These are phyloP conservation scores for Lenwebbia sp. DNA, from an alignment of 345 rosid genomes.

Conservation along the genomic window DNA sequence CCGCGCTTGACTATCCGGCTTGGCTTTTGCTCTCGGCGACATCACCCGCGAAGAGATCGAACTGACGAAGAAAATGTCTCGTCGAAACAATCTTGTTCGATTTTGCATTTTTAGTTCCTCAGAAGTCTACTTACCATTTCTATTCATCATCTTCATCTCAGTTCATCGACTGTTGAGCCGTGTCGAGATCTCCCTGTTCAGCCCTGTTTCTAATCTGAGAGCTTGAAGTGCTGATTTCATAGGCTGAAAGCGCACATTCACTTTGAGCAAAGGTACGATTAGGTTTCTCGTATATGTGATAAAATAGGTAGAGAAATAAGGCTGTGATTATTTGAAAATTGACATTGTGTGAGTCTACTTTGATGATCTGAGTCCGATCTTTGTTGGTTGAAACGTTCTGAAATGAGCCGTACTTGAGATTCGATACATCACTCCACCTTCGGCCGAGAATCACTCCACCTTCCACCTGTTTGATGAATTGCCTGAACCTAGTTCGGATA, in stretches of 20 bases:
- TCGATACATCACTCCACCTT: background rate
- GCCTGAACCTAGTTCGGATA: background rate
- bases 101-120: background rate
- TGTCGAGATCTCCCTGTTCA: background rate
- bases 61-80: too few relatives aligned
- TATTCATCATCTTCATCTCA: background rate
- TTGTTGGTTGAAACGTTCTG: background rate
- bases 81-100: background rate
- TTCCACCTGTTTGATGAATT: background rate
- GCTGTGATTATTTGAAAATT: background rate
- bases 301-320: background rate
- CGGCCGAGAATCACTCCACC: background rate
- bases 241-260: background rate
- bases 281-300: background rate
- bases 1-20: too few relatives aligned
- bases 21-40: too few relatives aligned
- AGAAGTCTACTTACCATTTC: background rate
- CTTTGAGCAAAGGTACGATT: background rate
- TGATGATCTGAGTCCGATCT: background rate
- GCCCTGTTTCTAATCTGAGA: background rate
- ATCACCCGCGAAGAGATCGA: too few relatives aligned
- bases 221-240: background rate
- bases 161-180: background rate
- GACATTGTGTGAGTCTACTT: background rate
- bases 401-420: background rate